Conservation (phyloP, 306 rosid genomes). For the Argentina anserina region DNA sequence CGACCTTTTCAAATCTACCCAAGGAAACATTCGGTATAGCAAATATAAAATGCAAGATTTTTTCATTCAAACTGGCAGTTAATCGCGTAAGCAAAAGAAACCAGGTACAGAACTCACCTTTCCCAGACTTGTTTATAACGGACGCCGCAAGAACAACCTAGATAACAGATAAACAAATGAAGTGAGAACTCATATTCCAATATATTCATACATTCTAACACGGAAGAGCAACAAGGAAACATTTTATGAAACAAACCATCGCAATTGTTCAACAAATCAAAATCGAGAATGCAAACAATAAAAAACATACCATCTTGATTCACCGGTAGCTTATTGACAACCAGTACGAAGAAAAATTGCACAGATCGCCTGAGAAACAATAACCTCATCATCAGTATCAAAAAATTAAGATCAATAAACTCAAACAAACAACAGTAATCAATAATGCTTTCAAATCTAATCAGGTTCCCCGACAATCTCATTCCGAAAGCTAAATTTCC, state of each 20-base stretch:
- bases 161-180: constrained; percentile 13
- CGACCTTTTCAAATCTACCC: not conserved
- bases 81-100: not conserved
- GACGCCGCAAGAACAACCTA: constrained; percentile 98
- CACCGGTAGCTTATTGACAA: not conserved
- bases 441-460: not conserved
- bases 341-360: not conserved
- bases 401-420: not conserved
- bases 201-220: not conserved
- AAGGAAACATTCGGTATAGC: not conserved
- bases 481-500: not conserved
- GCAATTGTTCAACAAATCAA: not conserved
- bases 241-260: not conserved
- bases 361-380: constrained; percentile 18
- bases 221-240: not conserved
- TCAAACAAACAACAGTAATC: not conserved
- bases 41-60: not conserved
- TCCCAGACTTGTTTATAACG: constrained; percentile 81
- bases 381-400: not conserved
- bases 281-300: not conserved
- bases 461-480: not conserved
- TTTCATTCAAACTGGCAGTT: not conserved
- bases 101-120: constrained; percentile 53
- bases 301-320: constrained; percentile 33
- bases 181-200: constrained; percentile 12